Conservation (phyloP, 2,329 filamentous ascomycete genomes). For the Biscogniauxia mediterranea region DNA sequence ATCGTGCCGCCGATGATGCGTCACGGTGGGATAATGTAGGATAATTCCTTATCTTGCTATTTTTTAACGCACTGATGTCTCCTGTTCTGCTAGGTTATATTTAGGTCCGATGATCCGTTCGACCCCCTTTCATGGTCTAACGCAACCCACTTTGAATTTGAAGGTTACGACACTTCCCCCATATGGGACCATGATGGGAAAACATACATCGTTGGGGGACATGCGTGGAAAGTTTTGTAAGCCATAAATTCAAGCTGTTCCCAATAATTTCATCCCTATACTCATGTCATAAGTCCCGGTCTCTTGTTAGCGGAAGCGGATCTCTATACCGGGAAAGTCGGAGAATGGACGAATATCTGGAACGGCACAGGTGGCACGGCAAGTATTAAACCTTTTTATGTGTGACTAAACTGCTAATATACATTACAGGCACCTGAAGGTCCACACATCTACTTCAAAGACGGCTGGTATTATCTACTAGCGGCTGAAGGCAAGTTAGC, state of each 20-base stretch:
- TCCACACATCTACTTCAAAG: slow-evolving; percentile 52
- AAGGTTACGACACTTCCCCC: slow-evolving; percentile 52
- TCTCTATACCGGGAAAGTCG: slow-evolving; percentile 39
- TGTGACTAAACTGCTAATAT: too few species aligned
- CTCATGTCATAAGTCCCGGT: slow-evolving; percentile 31
- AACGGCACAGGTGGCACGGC: slow-evolving; percentile 44
- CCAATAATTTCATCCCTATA: background rate
- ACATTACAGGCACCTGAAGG: slow-evolving; percentile 45
- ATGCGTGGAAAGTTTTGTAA: slow-evolving; percentile 36
- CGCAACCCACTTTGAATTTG: slow-evolving; percentile 47
- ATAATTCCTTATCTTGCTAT: background rate
- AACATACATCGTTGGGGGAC: slow-evolving; percentile 46
- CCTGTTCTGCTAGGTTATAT: slow-evolving; percentile 38
- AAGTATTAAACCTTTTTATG: slow-evolving; percentile 4
- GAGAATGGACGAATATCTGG: slow-evolving; percentile 43
- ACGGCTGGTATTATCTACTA: slow-evolving; percentile 52
- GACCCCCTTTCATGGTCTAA: slow-evolving; percentile 45
- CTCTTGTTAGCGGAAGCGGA: slow-evolving; percentile 40
- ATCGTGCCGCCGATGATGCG: slow-evolving; percentile 28
- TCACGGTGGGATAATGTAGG: slow-evolving; percentile 36
- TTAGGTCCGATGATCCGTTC: slow-evolving; percentile 43
- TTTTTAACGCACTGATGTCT: background rate
- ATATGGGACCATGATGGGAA: slow-evolving; percentile 58
- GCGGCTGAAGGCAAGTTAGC: slow-evolving; percentile 44
- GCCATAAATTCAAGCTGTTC: background rate